Base-by-base conservation (phyloP, 2,329 filamentous ascomycete species). In the Fusarium sp. region DNA sequence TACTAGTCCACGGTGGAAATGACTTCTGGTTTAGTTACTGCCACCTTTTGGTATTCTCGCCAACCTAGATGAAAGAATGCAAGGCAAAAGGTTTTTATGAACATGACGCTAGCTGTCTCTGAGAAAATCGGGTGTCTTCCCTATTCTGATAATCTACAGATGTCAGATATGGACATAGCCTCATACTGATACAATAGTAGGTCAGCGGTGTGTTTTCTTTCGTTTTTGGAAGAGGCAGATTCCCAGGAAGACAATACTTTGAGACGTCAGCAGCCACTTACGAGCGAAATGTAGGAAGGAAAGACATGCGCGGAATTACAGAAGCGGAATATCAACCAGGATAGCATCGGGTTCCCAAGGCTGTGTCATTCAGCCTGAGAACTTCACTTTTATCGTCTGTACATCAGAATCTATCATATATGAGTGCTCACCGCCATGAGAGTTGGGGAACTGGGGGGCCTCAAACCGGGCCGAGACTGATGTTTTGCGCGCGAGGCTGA, bases 371-470 rank as follows among this genome's bases (percentile, higher is more conserved):
- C 12, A n/a, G 27, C 40, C 16, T 34, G 40, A 20, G n/a, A 29
- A 14, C 10, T 42, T 41, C 12, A 25, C 10, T 20, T 24, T 25
- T 18, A 45, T 55, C 18, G 20, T 25, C 10, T 30, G 22, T 34
- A 18, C 55, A 22, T 46, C 48, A 41, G 24, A 24, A 29, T 44
- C 20, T n/a, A n/a, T 44, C 14, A 25, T 27, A 25, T 59, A 3
- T 22, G 10, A 49, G 13, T 16, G 6, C 44, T 61, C 61, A 66
- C 63, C 63, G 55, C 63, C 20, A 52, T 32, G 8, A 44, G 9
- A 13, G 6, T 63, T 40, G 14, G 20, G 18, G 37, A 20, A 30
- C 22, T 40, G 61, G 63, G 55, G 49, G 63, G 63, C 63, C 63
- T 66, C 63, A 66, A 45, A 34, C 18, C 27, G 30, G 37, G 18